Base-by-base conservation (phyloP, 1,139 yeast species). In the Sugiyamaella neomexicana region DNA sequence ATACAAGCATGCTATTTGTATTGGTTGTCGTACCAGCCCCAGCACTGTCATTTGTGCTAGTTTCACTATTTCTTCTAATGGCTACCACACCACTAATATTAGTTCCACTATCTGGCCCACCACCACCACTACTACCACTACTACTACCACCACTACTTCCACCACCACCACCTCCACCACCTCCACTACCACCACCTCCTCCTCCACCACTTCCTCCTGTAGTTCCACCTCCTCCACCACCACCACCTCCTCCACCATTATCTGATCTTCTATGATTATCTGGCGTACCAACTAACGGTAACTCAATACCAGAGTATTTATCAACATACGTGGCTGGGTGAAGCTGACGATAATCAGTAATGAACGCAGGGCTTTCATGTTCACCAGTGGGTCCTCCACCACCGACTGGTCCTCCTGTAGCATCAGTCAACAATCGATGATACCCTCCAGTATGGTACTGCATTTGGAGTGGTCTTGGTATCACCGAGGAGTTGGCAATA, bases 321-420 rank as follows among this genome's bases (percentile, higher is more conserved):
- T 44, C 48, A 10, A 31, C 48, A 34, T 44, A 44, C 5, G 25
- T 44, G 4, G 40, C 27, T 9, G 48, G 38, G 38, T 44, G 48
- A 7, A 44, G 23, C 23, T 44, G 48, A 1, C 40, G 27, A 25
- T 40, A 40, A 15, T 31, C 48, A 16, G 40, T 44, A 13, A 44
- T 44, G 12, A 17, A 44, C 8, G 48, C 17, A 1, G 48, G 27
- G 10, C 40, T 34, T 2, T 27, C 37, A 34, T 20, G 15, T 10
- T 44, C 38, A 42, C 25, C 46, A 13, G 3, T 15, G 25, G 25
- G 5, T 20, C 25, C 25, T 38, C 23, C 37, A 34, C 12, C 38
- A 10, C 25, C 40, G 12, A 15, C 34, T 15, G 9, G 25, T 12
- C 20, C 38, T 20, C 13, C 40, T 2, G 16, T 8, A n/a, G 16